These are phyloP conservation scores for Aspergillus pseudoterreus DNA, from an alignment of 2,329 filamentous ascomycete genomes.

Conservation along the genomic window DNA sequence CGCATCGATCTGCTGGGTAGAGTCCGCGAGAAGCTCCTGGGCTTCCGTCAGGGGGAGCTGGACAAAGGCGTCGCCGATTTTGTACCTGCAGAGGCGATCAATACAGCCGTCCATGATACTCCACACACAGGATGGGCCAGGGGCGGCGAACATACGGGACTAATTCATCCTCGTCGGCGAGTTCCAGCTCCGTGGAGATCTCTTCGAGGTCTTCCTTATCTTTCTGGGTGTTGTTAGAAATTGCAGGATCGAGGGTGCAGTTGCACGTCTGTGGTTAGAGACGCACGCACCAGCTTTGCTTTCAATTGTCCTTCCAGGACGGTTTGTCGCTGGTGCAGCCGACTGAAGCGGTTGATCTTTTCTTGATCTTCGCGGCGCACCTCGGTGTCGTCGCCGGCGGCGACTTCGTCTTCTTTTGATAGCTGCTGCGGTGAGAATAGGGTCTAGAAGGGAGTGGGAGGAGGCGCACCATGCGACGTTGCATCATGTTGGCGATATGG, in stretches of 20 bases:
- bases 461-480: slow-evolving; percentile 57
- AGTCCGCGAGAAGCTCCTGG: slow-evolving; percentile 73
- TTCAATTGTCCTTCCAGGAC: slow-evolving; percentile 76
- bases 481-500: slow-evolving; percentile 43
- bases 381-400: slow-evolving; percentile 77
- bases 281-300: slow-evolving; percentile 59
- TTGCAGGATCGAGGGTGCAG: neutral
- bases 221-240: slow-evolving; percentile 59
- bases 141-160: slow-evolving; percentile 64
- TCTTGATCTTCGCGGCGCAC: slow-evolving; percentile 96
- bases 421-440: slow-evolving; percentile 55
- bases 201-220: slow-evolving; percentile 98
- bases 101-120: neutral
- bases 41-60: slow-evolving; percentile 79
- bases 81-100: slow-evolving; percentile 62
- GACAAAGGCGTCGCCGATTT: slow-evolving; percentile 94
- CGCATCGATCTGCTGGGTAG: slow-evolving; percentile 69
- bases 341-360: slow-evolving; percentile 97
- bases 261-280: neutral
- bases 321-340: slow-evolving; percentile 82
- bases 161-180: slow-evolving; percentile 90
- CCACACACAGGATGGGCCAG: too few relatives aligned
- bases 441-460: neutral
- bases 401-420: slow-evolving; percentile 83
- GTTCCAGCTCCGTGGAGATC: slow-evolving; percentile 82